Conservation (phyloP, 352 stramenopile species). For the Phytopythium helicoides region DNA sequence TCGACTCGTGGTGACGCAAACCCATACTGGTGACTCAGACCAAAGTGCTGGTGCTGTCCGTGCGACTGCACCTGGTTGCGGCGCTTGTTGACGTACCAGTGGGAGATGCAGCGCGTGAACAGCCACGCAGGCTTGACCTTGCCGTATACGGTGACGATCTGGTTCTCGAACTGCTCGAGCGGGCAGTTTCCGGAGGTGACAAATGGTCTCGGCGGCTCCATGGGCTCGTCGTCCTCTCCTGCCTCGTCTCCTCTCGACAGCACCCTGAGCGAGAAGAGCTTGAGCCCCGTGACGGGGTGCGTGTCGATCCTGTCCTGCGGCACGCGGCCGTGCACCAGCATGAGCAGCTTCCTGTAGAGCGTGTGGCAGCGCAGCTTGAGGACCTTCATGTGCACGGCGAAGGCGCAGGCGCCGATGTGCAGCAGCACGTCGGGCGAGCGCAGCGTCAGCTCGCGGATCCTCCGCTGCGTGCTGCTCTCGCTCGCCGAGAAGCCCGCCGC, state of each 20-base stretch:
- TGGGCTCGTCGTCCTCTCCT: background rate
- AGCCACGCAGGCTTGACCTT: background rate
- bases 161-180: background rate
- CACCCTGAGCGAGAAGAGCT: background rate
- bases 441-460: background rate
- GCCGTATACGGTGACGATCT: background rate
- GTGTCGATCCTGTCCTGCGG: slow-evolving; percentile 2
- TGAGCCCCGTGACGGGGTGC: background rate
- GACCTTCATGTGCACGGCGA: slow-evolving; percentile 35
- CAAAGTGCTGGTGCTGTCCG: background rate
- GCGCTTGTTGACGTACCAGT: slow-evolving; percentile 4
- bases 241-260: background rate
- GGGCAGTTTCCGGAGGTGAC: background rate
- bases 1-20: background rate
- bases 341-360: slow-evolving; percentile 32
- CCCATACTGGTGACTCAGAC: background rate
- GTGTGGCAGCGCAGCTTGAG: slow-evolving; percentile 31
- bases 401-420: slow-evolving; percentile 47
- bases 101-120: slow-evolving; percentile 5
- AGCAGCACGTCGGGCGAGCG: slow-evolving; percentile 38
- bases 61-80: slow-evolving; percentile 4
- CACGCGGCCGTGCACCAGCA: slow-evolving; percentile 13
- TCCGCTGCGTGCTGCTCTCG: background rate
- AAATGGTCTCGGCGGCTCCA: background rate
- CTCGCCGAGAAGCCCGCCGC: background rate